These are phyloP conservation scores for Thermomyces lanuginosus DNA, from an alignment of 2,329 filamentous ascomycete genomes.

Conservation along the genomic window DNA sequence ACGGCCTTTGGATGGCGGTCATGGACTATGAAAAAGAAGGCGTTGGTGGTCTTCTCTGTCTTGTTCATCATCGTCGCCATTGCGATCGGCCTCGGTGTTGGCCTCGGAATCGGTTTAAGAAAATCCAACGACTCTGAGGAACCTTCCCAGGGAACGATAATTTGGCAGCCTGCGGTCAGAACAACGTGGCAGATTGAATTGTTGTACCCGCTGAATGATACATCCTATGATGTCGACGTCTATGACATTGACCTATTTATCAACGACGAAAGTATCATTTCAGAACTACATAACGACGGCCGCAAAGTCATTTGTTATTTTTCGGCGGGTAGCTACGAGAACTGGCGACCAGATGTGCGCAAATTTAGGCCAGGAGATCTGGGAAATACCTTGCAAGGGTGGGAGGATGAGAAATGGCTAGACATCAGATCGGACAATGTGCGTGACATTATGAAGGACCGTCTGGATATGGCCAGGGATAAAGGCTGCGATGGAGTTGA, in stretches of 20 bases:
- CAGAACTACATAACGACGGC: constrained; percentile 32
- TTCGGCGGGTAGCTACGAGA: constrained; percentile 52
- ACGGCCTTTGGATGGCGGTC: constrained; percentile 2
- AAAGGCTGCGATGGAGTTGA: constrained; percentile 56
- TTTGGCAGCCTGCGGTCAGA: constrained; percentile 39
- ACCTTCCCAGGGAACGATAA: constrained; percentile 11
- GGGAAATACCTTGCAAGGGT: constrained; percentile 44
- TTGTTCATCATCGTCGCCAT: constrained; percentile 29
- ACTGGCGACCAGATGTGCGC: constrained; percentile 42
- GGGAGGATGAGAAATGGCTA: constrained; percentile 53
- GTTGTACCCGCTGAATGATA: constrained; percentile 22
- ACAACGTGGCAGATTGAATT: constrained; percentile 49
- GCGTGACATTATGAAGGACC: constrained; percentile 45
- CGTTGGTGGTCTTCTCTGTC: constrained; percentile 12
- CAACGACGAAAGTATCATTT: constrained; percentile 32
- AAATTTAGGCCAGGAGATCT: constrained; percentile 41
- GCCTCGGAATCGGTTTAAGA: constrained; percentile 40
- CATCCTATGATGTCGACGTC: constrained; percentile 36
- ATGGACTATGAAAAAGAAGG: constrained; percentile 16
- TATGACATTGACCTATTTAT: constrained; percentile 48
- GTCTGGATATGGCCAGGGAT: constrained; percentile 41
- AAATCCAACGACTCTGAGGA: constrained; percentile 14
- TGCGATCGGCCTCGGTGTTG: constrained; percentile 41
- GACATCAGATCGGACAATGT: constrained; percentile 42
- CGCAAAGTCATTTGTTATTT: constrained; percentile 61